phyloP scores from a whole-genome alignment of 176 grass and related monocot genomes.

The Pharus latifolius region DNA sequence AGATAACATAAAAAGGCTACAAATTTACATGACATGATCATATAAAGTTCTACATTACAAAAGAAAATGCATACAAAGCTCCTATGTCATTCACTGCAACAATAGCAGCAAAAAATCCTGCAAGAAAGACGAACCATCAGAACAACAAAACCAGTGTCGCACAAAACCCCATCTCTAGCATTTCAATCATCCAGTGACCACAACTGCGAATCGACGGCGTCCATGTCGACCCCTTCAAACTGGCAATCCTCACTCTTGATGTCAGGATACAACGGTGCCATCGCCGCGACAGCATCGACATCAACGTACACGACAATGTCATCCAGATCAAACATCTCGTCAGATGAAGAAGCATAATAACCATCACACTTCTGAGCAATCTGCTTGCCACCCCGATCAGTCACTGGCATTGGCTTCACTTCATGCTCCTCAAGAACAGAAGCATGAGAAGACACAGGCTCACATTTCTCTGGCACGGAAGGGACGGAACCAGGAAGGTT shows the following conservation, averaged over 20 bases:
- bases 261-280: neutral
- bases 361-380: neutral
- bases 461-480: neutral
- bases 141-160: neutral
- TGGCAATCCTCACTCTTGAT: neutral
- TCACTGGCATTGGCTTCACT: neutral
- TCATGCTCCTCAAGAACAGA: slow-evolving; percentile 2
- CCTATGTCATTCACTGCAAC: too few relatives aligned
- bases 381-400: neutral
- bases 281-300: neutral
- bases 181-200: slow-evolving; percentile 8
- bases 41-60: neutral
- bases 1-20: too few relatives aligned
- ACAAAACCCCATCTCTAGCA: neutral
- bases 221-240: neutral
- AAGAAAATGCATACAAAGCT: neutral
- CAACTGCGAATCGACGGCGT: slow-evolving; percentile 5
- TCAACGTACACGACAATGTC: slow-evolving; percentile 38
- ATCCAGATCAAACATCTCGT: neutral
- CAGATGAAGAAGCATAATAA: neutral
- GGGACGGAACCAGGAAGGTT: slow-evolving; percentile 27
- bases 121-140: neutral
- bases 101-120: neutral
- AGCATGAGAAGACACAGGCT: neutral
- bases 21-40: neutral